Percentiles rank a stretch among this genome's conserved stretches.
phyloP scores from a whole-genome alignment of 345 rosid genomes.

The Eucalyptus coolabah region DNA sequence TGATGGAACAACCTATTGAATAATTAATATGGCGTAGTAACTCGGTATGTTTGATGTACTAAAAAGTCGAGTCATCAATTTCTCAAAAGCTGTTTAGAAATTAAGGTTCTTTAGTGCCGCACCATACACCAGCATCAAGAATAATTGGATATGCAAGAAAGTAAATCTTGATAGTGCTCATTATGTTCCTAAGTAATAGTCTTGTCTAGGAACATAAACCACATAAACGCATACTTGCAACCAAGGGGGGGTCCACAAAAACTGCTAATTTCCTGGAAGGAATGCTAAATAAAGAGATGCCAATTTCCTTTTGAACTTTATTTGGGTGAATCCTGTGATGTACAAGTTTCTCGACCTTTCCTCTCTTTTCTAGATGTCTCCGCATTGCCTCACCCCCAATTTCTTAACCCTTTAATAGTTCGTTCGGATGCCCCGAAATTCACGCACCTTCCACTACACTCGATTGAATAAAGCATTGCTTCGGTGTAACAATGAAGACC shows the following conservation, averaged over 20 bases:
- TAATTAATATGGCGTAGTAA: not conserved
- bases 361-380: not conserved
- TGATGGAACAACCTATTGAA: not conserved
- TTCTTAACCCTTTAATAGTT: not conserved
- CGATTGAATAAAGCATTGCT: not conserved
- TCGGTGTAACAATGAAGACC: not conserved
- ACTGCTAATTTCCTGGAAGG: not conserved
- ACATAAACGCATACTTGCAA: not conserved
- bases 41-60: no score
- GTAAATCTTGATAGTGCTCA: not conserved
- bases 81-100: not conserved
- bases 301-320: not conserved
- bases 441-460: not conserved
- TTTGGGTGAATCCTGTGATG: not conserved
- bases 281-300: not conserved
- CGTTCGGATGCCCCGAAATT: not conserved
- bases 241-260: not conserved
- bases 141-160: not conserved
- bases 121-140: not conserved
- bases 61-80: not conserved
- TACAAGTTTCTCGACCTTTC: not conserved
- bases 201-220: not conserved
- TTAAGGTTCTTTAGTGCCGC: no score
- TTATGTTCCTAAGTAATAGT: not conserved
- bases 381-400: not conserved